Conservation (phyloP, 345 rosid genomes). For the Camelina sativa region DNA sequence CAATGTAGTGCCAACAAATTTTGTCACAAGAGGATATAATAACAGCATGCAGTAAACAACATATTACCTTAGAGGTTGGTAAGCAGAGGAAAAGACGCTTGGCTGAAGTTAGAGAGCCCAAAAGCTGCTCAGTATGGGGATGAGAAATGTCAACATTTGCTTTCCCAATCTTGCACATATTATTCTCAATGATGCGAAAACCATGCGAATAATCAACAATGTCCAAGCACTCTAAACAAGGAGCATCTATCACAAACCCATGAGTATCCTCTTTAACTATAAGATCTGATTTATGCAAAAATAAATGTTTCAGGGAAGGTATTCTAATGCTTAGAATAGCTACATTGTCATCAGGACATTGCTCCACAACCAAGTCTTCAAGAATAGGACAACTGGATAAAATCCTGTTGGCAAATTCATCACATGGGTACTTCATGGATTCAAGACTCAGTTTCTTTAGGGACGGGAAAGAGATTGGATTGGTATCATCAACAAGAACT, state of each 20-base stretch:
- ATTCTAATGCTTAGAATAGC: neutral
- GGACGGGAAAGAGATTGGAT: slow-evolving; percentile 1
- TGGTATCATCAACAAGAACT: slow-evolving; percentile 2
- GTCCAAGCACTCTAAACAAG: slow-evolving; percentile 14
- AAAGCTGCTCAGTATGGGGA: neutral
- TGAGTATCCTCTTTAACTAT: neutral
- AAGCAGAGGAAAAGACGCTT: slow-evolving; percentile 4
- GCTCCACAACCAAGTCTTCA: slow-evolving; percentile 18
- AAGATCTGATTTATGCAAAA: neutral
- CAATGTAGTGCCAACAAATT: neutral
- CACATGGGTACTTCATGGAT: slow-evolving; percentile 14
- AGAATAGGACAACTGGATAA: slow-evolving; percentile 33
- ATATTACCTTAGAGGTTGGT: neutral
- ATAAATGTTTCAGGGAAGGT: slow-evolving; percentile 14
- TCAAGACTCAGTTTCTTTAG: slow-evolving; percentile 16
- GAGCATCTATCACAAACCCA: slow-evolving; percentile 31
- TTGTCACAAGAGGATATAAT: neutral
- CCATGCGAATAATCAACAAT: neutral
- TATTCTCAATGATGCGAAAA: neutral
- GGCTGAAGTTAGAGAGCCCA: slow-evolving; percentile 19
- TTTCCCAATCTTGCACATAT: no score
- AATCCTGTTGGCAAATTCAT: slow-evolving; percentile 4
- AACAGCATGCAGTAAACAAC: neutral
- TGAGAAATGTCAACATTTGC: neutral
- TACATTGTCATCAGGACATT: slow-evolving; percentile 3